Evolutionary conservation across 2,329 filamentous ascomycete species (phyloP).

Genomic region (Sarocladium strictum): DNA sequence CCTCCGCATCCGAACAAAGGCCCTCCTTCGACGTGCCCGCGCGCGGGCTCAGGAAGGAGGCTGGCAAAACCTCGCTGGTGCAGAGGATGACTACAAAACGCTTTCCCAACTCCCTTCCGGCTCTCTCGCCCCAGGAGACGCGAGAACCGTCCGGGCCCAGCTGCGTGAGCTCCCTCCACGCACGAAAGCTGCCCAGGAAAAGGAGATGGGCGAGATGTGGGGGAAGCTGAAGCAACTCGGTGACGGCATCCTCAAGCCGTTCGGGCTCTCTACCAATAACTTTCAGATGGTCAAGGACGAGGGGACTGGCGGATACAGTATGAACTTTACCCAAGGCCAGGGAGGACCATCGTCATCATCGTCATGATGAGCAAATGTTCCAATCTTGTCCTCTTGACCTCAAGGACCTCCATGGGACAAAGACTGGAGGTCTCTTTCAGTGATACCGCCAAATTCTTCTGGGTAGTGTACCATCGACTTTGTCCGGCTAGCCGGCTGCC

Average conservation of each 20-base stretch:
- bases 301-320: conserved; percentile 83
- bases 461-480: background rate
- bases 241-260: conserved; percentile 86
- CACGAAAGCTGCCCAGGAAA: conserved; percentile 73
- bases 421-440: background rate
- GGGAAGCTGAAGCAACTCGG: conserved; percentile 88
- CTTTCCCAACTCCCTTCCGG: conserved; percentile 45
- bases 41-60: conserved; percentile 65
- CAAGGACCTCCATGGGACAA: background rate
- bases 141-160: conserved; percentile 60
- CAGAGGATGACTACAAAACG: conserved; percentile 71
- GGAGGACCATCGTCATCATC: conserved; percentile 10
- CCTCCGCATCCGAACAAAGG: conserved; percentile 72
- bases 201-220: conserved; percentile 96
- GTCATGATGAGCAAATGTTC: too few species aligned
- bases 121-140: conserved; percentile 56
- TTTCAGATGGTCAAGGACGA: conserved; percentile 93
- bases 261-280: conserved; percentile 88
- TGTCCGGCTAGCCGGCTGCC: conserved; percentile 62
- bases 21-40: conserved; percentile 71
- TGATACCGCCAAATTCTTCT: background rate
- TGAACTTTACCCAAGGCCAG: conserved; percentile 65
- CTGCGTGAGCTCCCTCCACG: conserved; percentile 59
- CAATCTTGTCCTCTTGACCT: background rate
- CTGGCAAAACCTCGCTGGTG: conserved; percentile 75